Evolutionary conservation across 1,284 basidiomycete genomes (phyloP).

Genomic region (Trichosporon faecale): DNA sequence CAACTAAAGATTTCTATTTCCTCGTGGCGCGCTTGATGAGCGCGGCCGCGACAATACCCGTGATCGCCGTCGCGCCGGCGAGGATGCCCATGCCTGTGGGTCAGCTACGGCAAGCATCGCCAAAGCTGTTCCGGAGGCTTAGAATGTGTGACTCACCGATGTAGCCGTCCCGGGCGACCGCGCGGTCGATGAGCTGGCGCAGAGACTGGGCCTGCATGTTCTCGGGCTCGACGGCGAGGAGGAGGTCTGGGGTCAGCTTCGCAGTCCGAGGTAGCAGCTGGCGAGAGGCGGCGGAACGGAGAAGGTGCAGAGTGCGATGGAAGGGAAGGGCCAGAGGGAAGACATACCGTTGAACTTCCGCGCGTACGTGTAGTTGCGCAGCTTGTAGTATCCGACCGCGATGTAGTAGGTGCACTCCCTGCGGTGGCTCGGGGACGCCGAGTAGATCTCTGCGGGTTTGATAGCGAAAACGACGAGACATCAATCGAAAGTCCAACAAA

Average conservation of each 20-base stretch:
- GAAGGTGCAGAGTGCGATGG: no score
- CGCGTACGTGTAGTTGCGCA: slow-evolving; percentile 91
- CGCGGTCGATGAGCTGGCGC: slow-evolving; percentile 77
- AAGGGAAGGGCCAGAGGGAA: not conserved
- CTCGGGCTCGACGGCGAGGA: slow-evolving; percentile 87
- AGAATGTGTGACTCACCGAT: slow-evolving; percentile 56
- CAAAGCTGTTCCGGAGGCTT: slow-evolving; percentile 25
- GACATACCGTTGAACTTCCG: slow-evolving; percentile 83
- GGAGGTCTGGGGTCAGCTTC: slow-evolving; percentile 60
- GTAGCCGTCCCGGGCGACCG: slow-evolving; percentile 66
- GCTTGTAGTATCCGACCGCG: slow-evolving; percentile 93
- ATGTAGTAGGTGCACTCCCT: slow-evolving; percentile 98
- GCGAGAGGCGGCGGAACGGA: no score
- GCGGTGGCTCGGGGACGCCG: slow-evolving; percentile 77
- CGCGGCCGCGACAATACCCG: slow-evolving; percentile 74
- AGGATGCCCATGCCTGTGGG: slow-evolving; percentile 79
- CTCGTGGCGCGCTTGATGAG: slow-evolving; percentile 79
- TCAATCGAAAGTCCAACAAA: no score
- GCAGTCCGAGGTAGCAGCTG: not conserved
- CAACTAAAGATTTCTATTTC: slow-evolving; percentile 9
- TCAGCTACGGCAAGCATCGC: slow-evolving; percentile 17
- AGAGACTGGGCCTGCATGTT: slow-evolving; percentile 93
- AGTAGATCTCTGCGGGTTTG: slow-evolving; percentile 73
- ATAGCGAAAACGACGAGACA: not conserved
- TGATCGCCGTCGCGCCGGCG: slow-evolving; percentile 82